Evolutionary conservation across 2,329 filamentous ascomycete genomes (phyloP), one percentile per base, ranked within the genome.

Genomic region (Epichloe typhina): DNA sequence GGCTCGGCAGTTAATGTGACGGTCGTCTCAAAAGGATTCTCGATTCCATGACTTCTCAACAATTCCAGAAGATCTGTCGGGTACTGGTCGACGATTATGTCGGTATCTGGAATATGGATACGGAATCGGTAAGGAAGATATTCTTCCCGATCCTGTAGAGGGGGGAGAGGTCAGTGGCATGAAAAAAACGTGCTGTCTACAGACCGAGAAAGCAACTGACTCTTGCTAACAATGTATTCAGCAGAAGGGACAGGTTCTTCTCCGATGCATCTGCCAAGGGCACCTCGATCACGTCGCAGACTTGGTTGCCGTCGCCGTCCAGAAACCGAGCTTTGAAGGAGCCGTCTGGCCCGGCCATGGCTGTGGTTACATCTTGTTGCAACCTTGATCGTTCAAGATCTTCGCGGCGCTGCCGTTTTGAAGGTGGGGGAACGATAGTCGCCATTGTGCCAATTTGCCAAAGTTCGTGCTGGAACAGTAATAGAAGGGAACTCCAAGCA

Each of bases 281-380:
- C 41, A 96, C 83, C 59, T 83, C 75, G 46, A 83, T 64, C 70
- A 85, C 66, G 78, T 88, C 66, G 72, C 83, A 65, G 76, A 84
- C 59, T 76, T 88, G 69, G 75, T 88, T 65, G 74, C 80, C 70
- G 75, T 86, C 78, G 55, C 86, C 82, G 66, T 97, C 89, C 62
- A 88, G 77, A 68, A 97, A 96, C 57, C 91, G 86, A 46, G 94
- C 83, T 66, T 88, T 84, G 63, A 94, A 81, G 53, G 82, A 88
- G 57, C 88, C 89, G 46, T 81, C 72, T 56, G 85, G 77, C 36
- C 81, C 79, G 0, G 84, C 78, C 47, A 86, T 76, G 39, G 85
- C 77, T 21, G 82, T 72, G 41, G 77, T 72, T 48, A 91, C 77
- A 70, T 90, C 83, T 63, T 93, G 84, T 62, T 95, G 88, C 45